Evolutionary conservation across 179 eudicot species (phyloP).

Genomic region (Sideroxylon spinosum): DNA sequence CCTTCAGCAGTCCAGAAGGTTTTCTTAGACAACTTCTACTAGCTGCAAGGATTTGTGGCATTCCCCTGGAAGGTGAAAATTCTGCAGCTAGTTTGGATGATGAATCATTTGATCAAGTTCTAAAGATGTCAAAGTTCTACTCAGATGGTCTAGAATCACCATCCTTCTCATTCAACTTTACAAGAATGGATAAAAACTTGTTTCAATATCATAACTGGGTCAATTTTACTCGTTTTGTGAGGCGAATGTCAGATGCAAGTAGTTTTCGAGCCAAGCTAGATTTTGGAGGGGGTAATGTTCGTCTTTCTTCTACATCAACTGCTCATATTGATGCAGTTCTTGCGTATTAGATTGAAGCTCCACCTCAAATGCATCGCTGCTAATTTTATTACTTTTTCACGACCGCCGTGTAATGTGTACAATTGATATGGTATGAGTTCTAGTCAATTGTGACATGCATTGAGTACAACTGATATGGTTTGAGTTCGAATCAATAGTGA

Average conservation of each 20-base stretch:
- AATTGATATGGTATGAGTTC: neutral
- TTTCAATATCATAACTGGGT: conserved; percentile 35
- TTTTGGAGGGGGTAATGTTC: conserved; percentile 23
- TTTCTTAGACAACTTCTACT: conserved; percentile 34
- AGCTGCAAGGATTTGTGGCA: conserved; percentile 33
- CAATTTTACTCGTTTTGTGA: conserved; percentile 43
- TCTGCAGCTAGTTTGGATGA: conserved; percentile 31
- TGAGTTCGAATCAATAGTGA: conserved; percentile 16
- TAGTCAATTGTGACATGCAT: no score
- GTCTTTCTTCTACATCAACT: conserved; percentile 18
- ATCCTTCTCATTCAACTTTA: conserved; percentile 40
- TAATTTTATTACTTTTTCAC: neutral
- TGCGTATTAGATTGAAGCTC: conserved; percentile 25
- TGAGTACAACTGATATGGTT: no score
- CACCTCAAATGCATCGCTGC: neutral
- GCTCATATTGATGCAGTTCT: conserved; percentile 23
- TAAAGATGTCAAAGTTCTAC: conserved; percentile 39
- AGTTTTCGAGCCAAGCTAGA: conserved; percentile 35
- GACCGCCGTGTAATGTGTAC: neutral
- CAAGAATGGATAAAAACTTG: conserved; percentile 41
- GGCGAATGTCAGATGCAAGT: conserved; percentile 37
- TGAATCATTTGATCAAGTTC: conserved; percentile 33
- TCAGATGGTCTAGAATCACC: conserved; percentile 31
- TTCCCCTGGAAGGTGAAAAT: conserved; percentile 44
- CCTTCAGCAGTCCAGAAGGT: conserved; percentile 38